Evolutionary conservation across 306 rosid species (phyloP), one percentile per base, ranked within the genome.

Genomic region (Cucurbita ficifolia): DNA sequence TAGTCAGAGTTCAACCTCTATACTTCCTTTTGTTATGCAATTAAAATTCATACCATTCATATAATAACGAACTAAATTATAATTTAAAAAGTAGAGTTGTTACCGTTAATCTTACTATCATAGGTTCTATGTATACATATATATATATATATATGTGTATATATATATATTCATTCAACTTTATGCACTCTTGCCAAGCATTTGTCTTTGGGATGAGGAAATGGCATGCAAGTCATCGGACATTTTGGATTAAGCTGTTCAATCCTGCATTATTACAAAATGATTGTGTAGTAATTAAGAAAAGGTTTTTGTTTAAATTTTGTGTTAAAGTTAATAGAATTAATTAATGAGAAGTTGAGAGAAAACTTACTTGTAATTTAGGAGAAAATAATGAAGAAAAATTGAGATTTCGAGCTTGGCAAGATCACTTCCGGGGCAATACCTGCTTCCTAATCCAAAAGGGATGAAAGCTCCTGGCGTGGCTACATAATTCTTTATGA

Each of bases 391-490:
- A 9, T 62, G 70, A 62, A 62, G 70, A 10, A 62, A 62, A 17
- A 62, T 62, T 17, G 70, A 62, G 13, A 62, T 62, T 10, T 62
- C 70, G 7, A 62, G 48, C 14, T n/a, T 62, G 16, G 70, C 70
- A 38, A 62, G 70, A 62, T 62, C 70, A 17, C 14, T 62, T 62
- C 70, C 70, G 0, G 70, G 70, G 24, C 70, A 62, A 7, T 3
- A n/a, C 7, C 70, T 62, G 2, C 7, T 38, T 5, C 70, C 70
- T 1, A 4, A 62, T 62, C 70, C 70, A n/a, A 62, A 62, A 7
- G 70, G 70, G 39, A 5, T 38, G 70, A 62, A 62, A 62, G 8
- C 70, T 62, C 70, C 70, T 62, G 70, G 70, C 9, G 48, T 62
- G 7, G 49, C 49, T 38, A 62, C 49, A 39, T 9, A 17, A n/a